Base-by-base conservation (phyloP, 139 green algal genomes). In the Eudorina sp. region DNA sequence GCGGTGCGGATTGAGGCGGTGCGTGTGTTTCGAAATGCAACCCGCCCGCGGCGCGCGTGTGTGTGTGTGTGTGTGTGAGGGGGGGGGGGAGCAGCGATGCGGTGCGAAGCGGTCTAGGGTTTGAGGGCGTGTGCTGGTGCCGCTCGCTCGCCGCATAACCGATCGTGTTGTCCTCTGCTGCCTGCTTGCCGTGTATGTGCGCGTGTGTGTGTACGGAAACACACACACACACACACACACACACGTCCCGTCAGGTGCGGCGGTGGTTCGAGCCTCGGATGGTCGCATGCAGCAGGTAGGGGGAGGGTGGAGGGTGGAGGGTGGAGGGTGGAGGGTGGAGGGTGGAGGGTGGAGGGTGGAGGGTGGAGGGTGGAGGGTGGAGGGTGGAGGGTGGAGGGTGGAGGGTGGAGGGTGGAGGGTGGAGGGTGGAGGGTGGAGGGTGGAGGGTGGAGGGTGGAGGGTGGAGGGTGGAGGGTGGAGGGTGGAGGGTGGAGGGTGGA, bases 211-310 rank as follows among this genome's bases (percentile, higher is more conserved):
- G n/a, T n/a, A n/a, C n/a, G n/a, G n/a, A n/a, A n/a, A n/a, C n/a
- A n/a, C n/a, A n/a, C n/a, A n/a, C n/a, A n/a, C n/a, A n/a, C n/a
- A n/a, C n/a, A n/a, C n/a, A n/a, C n/a, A n/a, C n/a, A n/a, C n/a
- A n/a, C n/a, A n/a, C n/a, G n/a, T n/a, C n/a, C n/a, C n/a, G n/a
- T 31, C 62, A 69, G 70, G 72, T 40, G 83, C 86, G 5, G 90
- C 88, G 5, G 85, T 94, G 40, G 85, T 89, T 0, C 88, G 88
- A 36, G 90, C 86, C 1, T n/a, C 86, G 23, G 85, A 94, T 48
- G 90, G 90, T 58, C 80, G 89, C 13, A 48, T 92, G 7, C 91
- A 91, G 76, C 89, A 92, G 64, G 38, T 94, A 8, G 31, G 73
- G 40, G 84, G 53, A 36, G 55, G 89, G n/a, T n/a, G 4, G 41